Evolutionary conservation across 2,329 filamentous ascomycete genomes (phyloP).

Genomic region (Paracoccidioides brasiliensis): DNA sequence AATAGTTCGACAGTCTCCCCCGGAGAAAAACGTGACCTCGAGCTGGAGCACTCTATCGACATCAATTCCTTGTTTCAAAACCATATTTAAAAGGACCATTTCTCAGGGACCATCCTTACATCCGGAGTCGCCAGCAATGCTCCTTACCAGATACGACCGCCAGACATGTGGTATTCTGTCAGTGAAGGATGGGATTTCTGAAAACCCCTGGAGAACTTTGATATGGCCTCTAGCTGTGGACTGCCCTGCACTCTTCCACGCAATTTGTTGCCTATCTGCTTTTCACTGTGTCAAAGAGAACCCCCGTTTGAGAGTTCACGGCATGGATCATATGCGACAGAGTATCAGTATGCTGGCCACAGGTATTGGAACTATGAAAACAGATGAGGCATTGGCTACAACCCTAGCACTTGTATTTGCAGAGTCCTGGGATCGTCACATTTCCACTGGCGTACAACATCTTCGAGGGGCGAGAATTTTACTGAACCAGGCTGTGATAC

Average conservation of each 20-base stretch:
- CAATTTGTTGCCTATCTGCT: constrained; percentile 54
- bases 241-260: constrained; percentile 54
- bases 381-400: constrained; percentile 55
- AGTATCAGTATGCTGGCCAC: constrained; percentile 47
- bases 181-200: constrained; percentile 53
- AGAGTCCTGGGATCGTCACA: constrained; percentile 59
- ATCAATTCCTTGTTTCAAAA: neutral
- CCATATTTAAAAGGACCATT: constrained; percentile 12
- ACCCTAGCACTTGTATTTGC: constrained; percentile 55
- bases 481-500: constrained; percentile 45
- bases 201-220: constrained; percentile 59
- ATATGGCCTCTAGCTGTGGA: constrained; percentile 56
- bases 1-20: constrained; percentile 33
- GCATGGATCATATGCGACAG: constrained; percentile 55
- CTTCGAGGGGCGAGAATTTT: constrained; percentile 54
- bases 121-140: constrained; percentile 44
- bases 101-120: constrained; percentile 37
- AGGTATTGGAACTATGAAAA: constrained; percentile 49
- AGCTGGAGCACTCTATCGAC: neutral
- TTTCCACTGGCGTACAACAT: constrained; percentile 55
- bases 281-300: constrained; percentile 52
- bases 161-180: constrained; percentile 59
- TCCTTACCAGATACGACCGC: constrained; percentile 50
- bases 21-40: constrained; percentile 11
- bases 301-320: constrained; percentile 45